These are phyloP conservation scores for Nymphaea colorata DNA, from an alignment of 164 flowering plant species.

Conservation along the genomic window DNA sequence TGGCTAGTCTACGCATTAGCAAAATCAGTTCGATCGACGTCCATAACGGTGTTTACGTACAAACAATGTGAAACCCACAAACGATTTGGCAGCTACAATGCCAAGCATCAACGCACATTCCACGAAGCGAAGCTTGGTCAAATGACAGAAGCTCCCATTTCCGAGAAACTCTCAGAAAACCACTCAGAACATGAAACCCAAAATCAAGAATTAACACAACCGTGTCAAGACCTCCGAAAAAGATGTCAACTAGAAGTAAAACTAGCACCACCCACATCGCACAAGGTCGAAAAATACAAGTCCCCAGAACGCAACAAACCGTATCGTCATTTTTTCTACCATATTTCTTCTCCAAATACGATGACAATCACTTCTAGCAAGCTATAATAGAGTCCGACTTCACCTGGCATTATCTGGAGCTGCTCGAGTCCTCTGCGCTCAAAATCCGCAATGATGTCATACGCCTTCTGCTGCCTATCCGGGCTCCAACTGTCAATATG, in stretches of 20 bases:
- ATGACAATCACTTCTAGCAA: no score
- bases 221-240: background rate
- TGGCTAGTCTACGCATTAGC: background rate
- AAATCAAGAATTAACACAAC: background rate
- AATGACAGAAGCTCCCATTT: background rate
- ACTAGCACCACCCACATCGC: background rate
- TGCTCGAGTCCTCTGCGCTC: slow-evolving; percentile 72
- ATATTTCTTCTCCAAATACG: no score
- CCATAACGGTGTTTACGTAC: background rate
- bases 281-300: background rate
- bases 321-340: no score
- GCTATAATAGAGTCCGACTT: background rate
- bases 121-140: no score
- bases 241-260: background rate
- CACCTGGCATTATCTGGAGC: slow-evolving; percentile 92
- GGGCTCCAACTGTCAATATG: slow-evolving; percentile 65
- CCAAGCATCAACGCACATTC: background rate
- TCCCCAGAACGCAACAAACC: background rate
- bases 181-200: background rate
- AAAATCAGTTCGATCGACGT: background rate
- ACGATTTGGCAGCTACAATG: background rate
- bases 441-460: slow-evolving; percentile 52
- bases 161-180: no score
- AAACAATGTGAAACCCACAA: background rate
- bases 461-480: slow-evolving; percentile 53